Base-by-base conservation (phyloP, 768 basidiomycete species). In the Hericium erinaceus region DNA sequence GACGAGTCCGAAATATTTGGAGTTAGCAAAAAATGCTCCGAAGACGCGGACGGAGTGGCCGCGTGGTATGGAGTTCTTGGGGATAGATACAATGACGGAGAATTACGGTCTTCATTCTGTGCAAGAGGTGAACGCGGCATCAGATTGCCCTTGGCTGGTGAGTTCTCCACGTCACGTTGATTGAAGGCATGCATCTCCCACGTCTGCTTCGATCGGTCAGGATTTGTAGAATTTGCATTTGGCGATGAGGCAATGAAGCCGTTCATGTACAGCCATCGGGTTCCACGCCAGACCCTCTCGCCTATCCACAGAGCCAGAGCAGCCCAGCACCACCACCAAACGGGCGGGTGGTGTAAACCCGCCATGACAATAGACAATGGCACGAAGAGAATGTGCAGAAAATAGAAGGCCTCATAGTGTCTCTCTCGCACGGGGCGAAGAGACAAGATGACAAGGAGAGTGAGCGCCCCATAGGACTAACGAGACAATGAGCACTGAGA, bases 291-390 rank as follows among this genome's bases (percentile, higher is more conserved):
- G 8, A 74, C 50, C 11, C 89, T 77, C 66, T 90, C 88, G 11
- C 74, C 77, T 1, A 69, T 66, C 89, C 89, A 91, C 20, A 88
- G 63, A 1, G 66, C 73, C 13, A 85, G 74, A 0, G 88, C 80
- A 13, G 72, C 73, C 72, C 81, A 84, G 60, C 85, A 85, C 85
- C 86, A 90, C 73, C 77, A 81, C 70, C 77, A 77, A 22, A 87
- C 66, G 2, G 78, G 73, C 2, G 84, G 84, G 64, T 89, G 85
- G 65, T 91, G 89, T 0, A 90, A 67, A 16, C 80, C 84, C 4
- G 83, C 75, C 57, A 78, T 73, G 48, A 82, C 69, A 48, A 91
- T 72, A 44, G 81, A 83, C n/a, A 77, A 65, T 44, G 87, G 78
- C 33, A 84, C 80, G 22, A 88, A 75, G 37, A 82, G 64, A 46